Base-by-base conservation (phyloP, 1,284 basidiomycete species). In the Volvariella volvacea region DNA sequence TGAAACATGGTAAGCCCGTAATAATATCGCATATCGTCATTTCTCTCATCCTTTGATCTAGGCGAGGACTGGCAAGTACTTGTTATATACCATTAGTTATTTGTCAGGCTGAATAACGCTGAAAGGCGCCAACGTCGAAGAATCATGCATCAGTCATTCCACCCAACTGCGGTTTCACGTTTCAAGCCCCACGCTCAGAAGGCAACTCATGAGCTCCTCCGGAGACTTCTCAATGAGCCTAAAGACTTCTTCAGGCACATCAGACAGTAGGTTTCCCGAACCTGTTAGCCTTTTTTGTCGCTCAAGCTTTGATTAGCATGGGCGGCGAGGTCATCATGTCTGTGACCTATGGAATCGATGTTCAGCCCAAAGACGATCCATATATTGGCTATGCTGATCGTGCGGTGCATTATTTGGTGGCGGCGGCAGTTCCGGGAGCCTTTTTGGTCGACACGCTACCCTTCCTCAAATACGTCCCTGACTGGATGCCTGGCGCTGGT, bases 301-400 rank as follows among this genome's bases (percentile, higher is more conserved):
- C n/a, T n/a, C n/a, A n/a, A n/a, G n/a, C n/a, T n/a, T n/a, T n/a
- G n/a, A n/a, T n/a, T 22, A 49, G 48, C 20, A 31, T 45, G 48
- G 32, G 44, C 15, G 49, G 46, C 12, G 43, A 48, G 39, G 39
- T 22, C n/a, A 56, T 58, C 21, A 57, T 59, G 50, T 51, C 51
- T 19, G 44, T 57, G 3, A 51, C 56, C 4, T 63, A 61, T 46
- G 60, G 60, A 2, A 51, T 62, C 12, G 44, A 55, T 15, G 49
- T 59, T 30, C 43, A 52, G n/a, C 49, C 53, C 1, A 48, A 50
- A 31, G 48, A 60, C 30, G 63, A 65, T 45, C 54, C 55, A 28
- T 59, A 58, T 25, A 39, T 55, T 15, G 34, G 38, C 4, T 25
- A 49, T n/a, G 47, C 50, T 0, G 48, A 48, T 28, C 36, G 38